phyloP scores from a whole-genome alignment of 306 rosid species.

The Aeschynomene evenia region DNA sequence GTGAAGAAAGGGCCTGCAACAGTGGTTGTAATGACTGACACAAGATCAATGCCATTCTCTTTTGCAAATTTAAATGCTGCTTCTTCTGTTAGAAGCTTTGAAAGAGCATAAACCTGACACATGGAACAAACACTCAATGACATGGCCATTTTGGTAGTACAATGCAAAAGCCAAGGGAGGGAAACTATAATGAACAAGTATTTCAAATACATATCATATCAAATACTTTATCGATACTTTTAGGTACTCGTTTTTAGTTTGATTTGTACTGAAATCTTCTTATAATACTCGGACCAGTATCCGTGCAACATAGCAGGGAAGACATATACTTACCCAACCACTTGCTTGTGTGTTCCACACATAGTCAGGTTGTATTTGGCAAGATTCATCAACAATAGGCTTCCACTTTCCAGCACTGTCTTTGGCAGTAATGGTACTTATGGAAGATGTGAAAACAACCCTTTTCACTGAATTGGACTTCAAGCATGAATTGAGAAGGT shows the following conservation, averaged over 20 bases:
- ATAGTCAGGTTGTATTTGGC: slow-evolving; percentile 50
- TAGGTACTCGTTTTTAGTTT: too few species aligned
- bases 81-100: slow-evolving; percentile 68
- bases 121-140: neutral
- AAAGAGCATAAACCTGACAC: slow-evolving; percentile 62
- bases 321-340: slow-evolving; percentile 81
- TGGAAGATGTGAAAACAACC: slow-evolving; percentile 82
- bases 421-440: slow-evolving; percentile 68
- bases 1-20: slow-evolving; percentile 83
- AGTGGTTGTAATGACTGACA: slow-evolving; percentile 64
- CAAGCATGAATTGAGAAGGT: slow-evolving; percentile 65
- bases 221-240: too few species aligned
- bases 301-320: too few species aligned
- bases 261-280: too few species aligned
- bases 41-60: slow-evolving; percentile 65
- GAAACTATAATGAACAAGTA: too few species aligned
- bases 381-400: slow-evolving; percentile 63
- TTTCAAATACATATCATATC: too few species aligned
- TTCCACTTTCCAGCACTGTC: slow-evolving; percentile 55
- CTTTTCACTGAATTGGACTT: slow-evolving; percentile 67
- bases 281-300: too few species aligned
- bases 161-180: neutral
- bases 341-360: slow-evolving; percentile 56
- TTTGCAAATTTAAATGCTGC: slow-evolving; percentile 69
- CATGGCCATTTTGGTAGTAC: neutral